Conservation (phyloP, 768 basidiomycete genomes). For the Chalciporus piperatus region DNA sequence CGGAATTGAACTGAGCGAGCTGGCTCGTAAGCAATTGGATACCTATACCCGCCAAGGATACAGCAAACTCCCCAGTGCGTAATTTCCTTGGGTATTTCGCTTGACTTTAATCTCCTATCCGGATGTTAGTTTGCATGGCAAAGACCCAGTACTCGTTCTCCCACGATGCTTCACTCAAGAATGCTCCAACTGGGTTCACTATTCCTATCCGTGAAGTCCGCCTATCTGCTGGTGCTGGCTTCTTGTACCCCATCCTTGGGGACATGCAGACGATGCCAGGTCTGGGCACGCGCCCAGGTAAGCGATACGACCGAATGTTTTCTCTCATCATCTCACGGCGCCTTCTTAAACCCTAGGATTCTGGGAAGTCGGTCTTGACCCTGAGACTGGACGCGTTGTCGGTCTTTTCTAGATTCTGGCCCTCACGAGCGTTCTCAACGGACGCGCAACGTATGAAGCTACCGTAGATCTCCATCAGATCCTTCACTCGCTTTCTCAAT, state of each 20-base stretch:
- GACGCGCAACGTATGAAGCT: slow-evolving; percentile 5
- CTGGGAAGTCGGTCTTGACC: slow-evolving; percentile 86
- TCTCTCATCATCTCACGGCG: slow-evolving; percentile 13
- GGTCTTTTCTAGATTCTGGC: slow-evolving; percentile 68
- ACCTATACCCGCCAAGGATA: slow-evolving; percentile 92
- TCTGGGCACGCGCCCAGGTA: slow-evolving; percentile 85
- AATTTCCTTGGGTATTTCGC: neutral
- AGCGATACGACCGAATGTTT: slow-evolving; percentile 11
- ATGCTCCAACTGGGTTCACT: slow-evolving; percentile 89
- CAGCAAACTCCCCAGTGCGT: slow-evolving; percentile 70
- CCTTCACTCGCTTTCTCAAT: slow-evolving; percentile 11
- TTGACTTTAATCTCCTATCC: slow-evolving; percentile 5
- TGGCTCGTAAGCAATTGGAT: slow-evolving; percentile 82
- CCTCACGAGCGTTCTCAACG: slow-evolving; percentile 18
- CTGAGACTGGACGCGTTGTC: slow-evolving; percentile 75
- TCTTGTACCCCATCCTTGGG: slow-evolving; percentile 92
- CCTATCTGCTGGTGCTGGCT: slow-evolving; percentile 90
- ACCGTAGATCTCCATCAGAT: slow-evolving; percentile 20
- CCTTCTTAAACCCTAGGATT: slow-evolving; percentile 48
- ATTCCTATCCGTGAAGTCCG: slow-evolving; percentile 87
- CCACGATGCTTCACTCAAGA: slow-evolving; percentile 88
- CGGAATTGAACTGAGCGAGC: slow-evolving; percentile 81
- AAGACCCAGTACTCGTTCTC: slow-evolving; percentile 99
- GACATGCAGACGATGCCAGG: slow-evolving; percentile 99
- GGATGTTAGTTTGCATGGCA: slow-evolving; percentile 82